Conservation (phyloP, 805 yeast genomes). For the Nakazawaea laoshanensis region DNA sequence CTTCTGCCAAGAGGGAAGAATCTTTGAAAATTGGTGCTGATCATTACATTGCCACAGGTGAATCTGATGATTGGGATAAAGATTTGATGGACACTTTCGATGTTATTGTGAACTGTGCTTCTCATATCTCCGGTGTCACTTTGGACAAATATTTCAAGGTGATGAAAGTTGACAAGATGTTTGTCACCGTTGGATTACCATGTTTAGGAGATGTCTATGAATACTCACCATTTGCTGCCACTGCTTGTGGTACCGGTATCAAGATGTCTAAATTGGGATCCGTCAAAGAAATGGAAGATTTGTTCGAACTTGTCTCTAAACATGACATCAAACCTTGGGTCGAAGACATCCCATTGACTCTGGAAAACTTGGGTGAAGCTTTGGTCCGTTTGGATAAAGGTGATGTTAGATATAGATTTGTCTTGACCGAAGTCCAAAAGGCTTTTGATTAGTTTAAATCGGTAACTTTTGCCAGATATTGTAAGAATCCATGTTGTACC, state of each 20-base stretch:
- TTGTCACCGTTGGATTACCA: slow-evolving; percentile 31
- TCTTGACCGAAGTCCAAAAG: slow-evolving; percentile 39
- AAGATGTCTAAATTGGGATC: slow-evolving; percentile 33
- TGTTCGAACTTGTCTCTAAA: slow-evolving; percentile 40
- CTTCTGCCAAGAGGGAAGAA: slow-evolving; percentile 36
- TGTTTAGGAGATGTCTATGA: slow-evolving; percentile 19
- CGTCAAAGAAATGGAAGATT: slow-evolving; percentile 33
- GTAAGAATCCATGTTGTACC: slow-evolving; percentile 8
- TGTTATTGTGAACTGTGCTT: slow-evolving; percentile 40
- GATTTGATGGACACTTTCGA: slow-evolving; percentile 29
- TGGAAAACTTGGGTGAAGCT: slow-evolving; percentile 31
- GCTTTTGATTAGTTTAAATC: slow-evolving; percentile 2
- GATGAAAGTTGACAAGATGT: slow-evolving; percentile 22
- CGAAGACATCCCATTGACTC: slow-evolving; percentile 40
- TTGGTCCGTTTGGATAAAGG: slow-evolving; percentile 39
- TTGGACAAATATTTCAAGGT: slow-evolving; percentile 17
- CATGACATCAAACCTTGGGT: slow-evolving; percentile 41
- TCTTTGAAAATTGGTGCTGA: slow-evolving; percentile 45
- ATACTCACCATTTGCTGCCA: slow-evolving; percentile 26
- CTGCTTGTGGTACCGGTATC: slow-evolving; percentile 19
- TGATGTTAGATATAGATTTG: slow-evolving; percentile 47
- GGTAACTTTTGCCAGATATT: slow-evolving; percentile 8
- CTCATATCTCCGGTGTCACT: slow-evolving; percentile 25
- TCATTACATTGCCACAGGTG: slow-evolving; percentile 45
- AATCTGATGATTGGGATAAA: slow-evolving; percentile 31